Conservation (phyloP, 176 grass and related monocot genomes). For the Hsuehochloa calcarea region DNA sequence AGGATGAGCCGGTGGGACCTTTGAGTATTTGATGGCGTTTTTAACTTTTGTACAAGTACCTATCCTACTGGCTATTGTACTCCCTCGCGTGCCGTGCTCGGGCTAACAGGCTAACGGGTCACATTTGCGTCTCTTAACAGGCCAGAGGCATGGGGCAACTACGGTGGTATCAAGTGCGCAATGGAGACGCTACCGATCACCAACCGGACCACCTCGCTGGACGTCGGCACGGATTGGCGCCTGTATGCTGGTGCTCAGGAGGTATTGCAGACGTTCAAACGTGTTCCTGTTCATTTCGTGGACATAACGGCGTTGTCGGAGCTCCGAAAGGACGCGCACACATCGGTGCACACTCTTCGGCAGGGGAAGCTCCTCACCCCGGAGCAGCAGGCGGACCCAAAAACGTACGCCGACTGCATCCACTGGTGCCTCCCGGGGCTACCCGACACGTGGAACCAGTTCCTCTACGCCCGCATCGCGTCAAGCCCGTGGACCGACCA, state of each 20-base stretch:
- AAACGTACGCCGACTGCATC: slow-evolving; percentile 69
- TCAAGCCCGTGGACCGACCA: slow-evolving; percentile 34
- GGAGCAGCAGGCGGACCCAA: slow-evolving; percentile 68
- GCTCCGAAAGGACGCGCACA: slow-evolving; percentile 82
- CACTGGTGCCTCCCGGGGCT: slow-evolving; percentile 83
- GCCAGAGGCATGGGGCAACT: slow-evolving; percentile 78
- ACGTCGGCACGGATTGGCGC: slow-evolving; percentile 77
- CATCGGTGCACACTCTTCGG: slow-evolving; percentile 79
- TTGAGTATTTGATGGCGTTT: background rate
- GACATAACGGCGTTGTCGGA: slow-evolving; percentile 79
- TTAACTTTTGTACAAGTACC: background rate
- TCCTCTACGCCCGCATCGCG: slow-evolving; percentile 60
- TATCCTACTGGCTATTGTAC: background rate
- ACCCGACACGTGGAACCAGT: slow-evolving; percentile 77
- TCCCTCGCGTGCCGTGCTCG: background rate
- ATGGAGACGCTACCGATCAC: slow-evolving; percentile 69
- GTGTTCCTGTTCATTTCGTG: slow-evolving; percentile 58
- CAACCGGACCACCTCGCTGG: slow-evolving; percentile 53
- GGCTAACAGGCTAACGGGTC: background rate
- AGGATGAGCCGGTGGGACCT: background rate
- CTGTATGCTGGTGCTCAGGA: slow-evolving; percentile 59
- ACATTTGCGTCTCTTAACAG: slow-evolving; percentile 21
- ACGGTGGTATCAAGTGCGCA: slow-evolving; percentile 85
- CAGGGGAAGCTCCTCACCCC: slow-evolving; percentile 74
- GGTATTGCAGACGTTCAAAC: slow-evolving; percentile 37